Conservation (phyloP, 192 early-diverging fungal genomes). For the Linnemannia exigua region DNA sequence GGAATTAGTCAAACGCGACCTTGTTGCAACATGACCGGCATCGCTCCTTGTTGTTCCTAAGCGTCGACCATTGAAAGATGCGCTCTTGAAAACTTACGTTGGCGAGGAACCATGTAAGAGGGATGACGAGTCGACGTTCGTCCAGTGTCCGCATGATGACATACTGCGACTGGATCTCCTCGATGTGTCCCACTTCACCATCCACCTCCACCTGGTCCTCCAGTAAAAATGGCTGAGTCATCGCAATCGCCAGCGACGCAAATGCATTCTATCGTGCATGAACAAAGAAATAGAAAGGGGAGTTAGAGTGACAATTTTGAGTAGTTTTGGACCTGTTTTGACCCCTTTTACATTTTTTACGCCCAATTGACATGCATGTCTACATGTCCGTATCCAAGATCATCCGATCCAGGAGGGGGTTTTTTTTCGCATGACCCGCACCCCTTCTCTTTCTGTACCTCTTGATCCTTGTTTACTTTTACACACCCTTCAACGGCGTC, state of each 20-base stretch:
- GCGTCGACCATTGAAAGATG: not conserved
- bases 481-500: not conserved
- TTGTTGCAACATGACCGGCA: too few relatives aligned
- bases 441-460: not conserved
- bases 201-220: conserved; percentile 55
- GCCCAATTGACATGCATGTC: too few relatives aligned
- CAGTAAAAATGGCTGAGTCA: conserved; percentile 59
- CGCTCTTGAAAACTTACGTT: conserved; percentile 22
- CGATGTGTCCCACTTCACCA: conserved; percentile 51
- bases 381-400: not conserved
- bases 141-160: conserved; percentile 55
- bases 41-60: not conserved
- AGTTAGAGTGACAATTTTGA: not conserved
- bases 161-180: conserved; percentile 61
- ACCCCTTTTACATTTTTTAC: not conserved
- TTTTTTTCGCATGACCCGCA: not conserved
- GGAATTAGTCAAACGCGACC: too few relatives aligned
- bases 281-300: not conserved
- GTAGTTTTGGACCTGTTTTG: conserved; percentile 1
- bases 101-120: conserved; percentile 53
- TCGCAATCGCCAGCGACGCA: conserved; percentile 58
- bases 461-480: not conserved
- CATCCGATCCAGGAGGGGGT: not conserved
- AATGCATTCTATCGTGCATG: conserved; percentile 37
- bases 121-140: conserved; percentile 55